Percentiles rank a stretch among this genome's conserved stretches.
Conservation (phyloP, 2,329 filamentous ascomycete genomes). For the Xylariomycetidae sp. region DNA sequence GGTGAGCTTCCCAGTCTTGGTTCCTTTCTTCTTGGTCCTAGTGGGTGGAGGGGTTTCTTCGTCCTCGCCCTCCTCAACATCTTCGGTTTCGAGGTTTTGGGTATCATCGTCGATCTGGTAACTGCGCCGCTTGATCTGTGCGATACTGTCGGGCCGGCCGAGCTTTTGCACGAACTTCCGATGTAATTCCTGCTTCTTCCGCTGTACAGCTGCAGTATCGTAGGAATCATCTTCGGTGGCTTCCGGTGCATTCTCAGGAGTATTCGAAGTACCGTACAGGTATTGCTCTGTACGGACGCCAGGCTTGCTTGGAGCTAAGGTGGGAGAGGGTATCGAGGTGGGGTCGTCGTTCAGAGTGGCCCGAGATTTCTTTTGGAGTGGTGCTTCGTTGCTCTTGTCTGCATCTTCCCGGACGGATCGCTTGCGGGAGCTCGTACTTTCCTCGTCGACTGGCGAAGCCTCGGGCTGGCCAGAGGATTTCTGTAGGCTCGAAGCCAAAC, state of each 20-base stretch:
- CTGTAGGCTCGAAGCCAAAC: conserved; percentile 28
- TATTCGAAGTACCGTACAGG: conserved; percentile 38
- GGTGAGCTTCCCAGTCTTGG: conserved; percentile 74
- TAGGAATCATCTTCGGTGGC: conserved; percentile 36
- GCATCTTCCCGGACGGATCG: conserved; percentile 44
- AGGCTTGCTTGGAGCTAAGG: conserved; percentile 17
- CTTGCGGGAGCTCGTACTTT: conserved; percentile 35
- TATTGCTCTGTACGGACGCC: conserved; percentile 45
- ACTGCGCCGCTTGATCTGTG: conserved; percentile 57
- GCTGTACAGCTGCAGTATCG: conserved; percentile 44
- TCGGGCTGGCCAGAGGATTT: conserved; percentile 23
- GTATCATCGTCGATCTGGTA: conserved; percentile 47
- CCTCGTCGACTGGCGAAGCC: conserved; percentile 18
- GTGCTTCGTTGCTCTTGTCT: conserved; percentile 36
- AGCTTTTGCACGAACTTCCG: conserved; percentile 85
- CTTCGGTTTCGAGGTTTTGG: conserved; percentile 43
- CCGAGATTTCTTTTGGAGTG: conserved; percentile 41
- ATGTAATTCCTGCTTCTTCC: conserved; percentile 67
- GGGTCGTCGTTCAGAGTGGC: conserved; percentile 33
- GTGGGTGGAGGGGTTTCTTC: conserved; percentile 41
- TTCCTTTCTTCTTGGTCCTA: conserved; percentile 59
- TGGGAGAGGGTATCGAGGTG: conserved; percentile 13
- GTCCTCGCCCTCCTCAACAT: conserved; percentile 51
- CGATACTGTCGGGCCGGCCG: conserved; percentile 75
- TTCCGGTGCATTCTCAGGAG: conserved; percentile 36